Base-by-base conservation (phyloP, 2,329 filamentous ascomycete species). In the Chalaropsis ovoidea region DNA sequence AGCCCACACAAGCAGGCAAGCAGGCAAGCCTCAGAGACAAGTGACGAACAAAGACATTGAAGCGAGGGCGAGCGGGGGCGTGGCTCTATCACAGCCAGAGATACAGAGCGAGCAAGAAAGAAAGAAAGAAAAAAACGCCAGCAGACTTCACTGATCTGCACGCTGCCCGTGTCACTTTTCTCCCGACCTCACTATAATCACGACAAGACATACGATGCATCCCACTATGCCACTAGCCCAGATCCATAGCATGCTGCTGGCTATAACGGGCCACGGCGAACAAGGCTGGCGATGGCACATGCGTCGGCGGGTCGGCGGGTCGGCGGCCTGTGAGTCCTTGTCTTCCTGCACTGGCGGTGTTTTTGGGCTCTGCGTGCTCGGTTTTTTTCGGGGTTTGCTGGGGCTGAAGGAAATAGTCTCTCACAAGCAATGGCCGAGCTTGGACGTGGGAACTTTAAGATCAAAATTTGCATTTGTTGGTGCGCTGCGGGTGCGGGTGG, bases 121-220 rank as follows among this genome's bases (percentile, higher is more conserved):
- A 19, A 24, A 24, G 1, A 24, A 27, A 52, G 2, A 15, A 52
- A 11, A 27, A 52, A 24, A 13, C 11, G 10, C 24, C 47, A 27
- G 4, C n/a, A 7, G 10, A 49, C 11, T n/a, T n/a, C 45, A 49
- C 45, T 22, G 45, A 49, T 22, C 45, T 49, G 8, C 45, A 22
- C 13, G 22, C 47, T 52, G 47, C 15, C 22, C 15, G 10, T 52
- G 47, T 15, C 47, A 27, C 22, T 27, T 17, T 27, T 24, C 27
- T 47, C 17, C 43, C 43, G 43, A 47, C 43, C 13, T 47, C 43
- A 47, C 43, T 58, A 58, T 17, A 58, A 58, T 24, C 54, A 54
- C 43, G 15, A n/a, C 27, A 35, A 58, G 54, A 39, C 54, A 58
- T 39, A 58, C 15, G 15, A 39, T 58, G n/a, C 31, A 31, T 31